Percentiles rank a stretch among this genome's conserved stretches.
These are phyloP conservation scores for Heliosperma pusillum DNA, from an alignment of 148 eudicot species.

Conservation along the genomic window DNA sequence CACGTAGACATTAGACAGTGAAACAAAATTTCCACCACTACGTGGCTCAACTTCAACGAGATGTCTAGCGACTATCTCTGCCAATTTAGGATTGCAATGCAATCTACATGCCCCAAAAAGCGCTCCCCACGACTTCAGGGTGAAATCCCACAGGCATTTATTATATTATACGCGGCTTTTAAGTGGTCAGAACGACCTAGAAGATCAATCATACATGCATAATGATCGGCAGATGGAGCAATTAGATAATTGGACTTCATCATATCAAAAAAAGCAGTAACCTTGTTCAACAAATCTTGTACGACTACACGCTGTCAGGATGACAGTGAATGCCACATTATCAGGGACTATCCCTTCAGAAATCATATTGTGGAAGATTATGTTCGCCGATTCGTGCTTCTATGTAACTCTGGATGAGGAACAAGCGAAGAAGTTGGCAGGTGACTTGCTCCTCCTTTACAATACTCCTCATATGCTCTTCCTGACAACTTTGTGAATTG, in stretches of 20 bases:
- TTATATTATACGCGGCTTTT: constrained; percentile 57
- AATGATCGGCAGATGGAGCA: constrained; percentile 58
- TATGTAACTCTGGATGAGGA: no score
- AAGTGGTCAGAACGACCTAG: constrained; percentile 61
- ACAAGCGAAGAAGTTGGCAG: no score
- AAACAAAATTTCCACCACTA: constrained; percentile 48
- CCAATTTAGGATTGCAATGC: constrained; percentile 46
- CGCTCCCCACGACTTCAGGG: constrained; percentile 73
- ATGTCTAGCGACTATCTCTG: constrained; percentile 41
- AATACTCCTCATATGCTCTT: no score
- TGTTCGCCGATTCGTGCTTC: no score
- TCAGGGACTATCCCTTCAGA: constrained; percentile 57
- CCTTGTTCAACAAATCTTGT: constrained; percentile 62
- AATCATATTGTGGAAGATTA: constrained; percentile 60
- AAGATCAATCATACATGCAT: constrained; percentile 68
- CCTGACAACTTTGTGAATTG: no score
- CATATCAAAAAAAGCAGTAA: constrained; percentile 38
- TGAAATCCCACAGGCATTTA: constrained; percentile 48
- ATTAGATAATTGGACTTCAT: constrained; percentile 46
- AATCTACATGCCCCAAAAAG: constrained; percentile 72
- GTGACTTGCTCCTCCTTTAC: no score
- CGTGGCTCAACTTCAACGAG: constrained; percentile 56
- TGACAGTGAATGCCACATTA: constrained; percentile 60
- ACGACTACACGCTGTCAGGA: constrained; percentile 59
- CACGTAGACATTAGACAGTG: constrained; percentile 63